Conservation (phyloP, 768 basidiomycete species). For the Punctularia strigosozonata region DNA sequence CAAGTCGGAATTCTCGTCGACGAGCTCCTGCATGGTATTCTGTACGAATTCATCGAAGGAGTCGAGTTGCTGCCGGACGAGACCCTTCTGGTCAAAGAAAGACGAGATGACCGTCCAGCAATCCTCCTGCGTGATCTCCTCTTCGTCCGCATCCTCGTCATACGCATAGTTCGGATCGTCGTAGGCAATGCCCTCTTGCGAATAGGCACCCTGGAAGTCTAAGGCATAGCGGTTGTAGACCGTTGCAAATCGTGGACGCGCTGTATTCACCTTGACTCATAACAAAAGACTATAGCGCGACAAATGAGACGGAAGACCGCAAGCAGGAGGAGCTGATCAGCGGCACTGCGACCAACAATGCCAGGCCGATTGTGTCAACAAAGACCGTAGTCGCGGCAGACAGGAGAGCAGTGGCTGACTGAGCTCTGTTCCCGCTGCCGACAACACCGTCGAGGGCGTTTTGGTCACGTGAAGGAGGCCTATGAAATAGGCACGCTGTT, state of each 20-base stretch:
- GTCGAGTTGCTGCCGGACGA: conserved; percentile 95
- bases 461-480: no score
- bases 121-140: conserved; percentile 84
- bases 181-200: no score
- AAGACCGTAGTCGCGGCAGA: no score
- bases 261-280: conserved; percentile 21
- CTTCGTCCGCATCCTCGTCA: conserved; percentile 47
- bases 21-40: conserved; percentile 98
- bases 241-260: conserved; percentile 9
- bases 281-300: background rate
- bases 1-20: conserved; percentile 92
- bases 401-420: no score
- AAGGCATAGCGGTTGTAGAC: conserved; percentile 7
- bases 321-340: no score
- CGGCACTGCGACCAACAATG: no score
- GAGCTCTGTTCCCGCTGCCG: no score
- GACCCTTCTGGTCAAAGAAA: conserved; percentile 95
- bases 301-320: no score
- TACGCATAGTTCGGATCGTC: conserved; percentile 51
- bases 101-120: conserved; percentile 94
- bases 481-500: no score
- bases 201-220: conserved; percentile 39
- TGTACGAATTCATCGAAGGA: conserved; percentile 99
- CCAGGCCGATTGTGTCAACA: no score
- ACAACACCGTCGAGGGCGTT: no score